These are phyloP conservation scores for Hibiscus tridactylites DNA, from an alignment of 345 rosid species.

Conservation along the genomic window DNA sequence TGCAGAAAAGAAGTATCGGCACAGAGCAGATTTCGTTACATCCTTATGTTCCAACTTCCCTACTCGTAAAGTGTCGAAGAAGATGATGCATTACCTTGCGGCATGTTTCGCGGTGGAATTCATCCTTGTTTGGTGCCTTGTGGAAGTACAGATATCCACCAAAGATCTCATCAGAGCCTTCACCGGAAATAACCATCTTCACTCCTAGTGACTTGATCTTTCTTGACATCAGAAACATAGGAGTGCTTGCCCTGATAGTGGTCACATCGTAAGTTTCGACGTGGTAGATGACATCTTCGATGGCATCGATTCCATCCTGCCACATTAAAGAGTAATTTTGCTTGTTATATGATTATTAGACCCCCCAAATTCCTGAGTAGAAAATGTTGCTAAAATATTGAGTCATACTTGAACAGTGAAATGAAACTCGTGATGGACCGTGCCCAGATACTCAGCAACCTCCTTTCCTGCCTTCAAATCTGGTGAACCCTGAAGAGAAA, in stretches of 20 bases:
- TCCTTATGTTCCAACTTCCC: neutral
- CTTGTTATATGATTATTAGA: neutral
- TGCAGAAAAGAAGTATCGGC: constrained; percentile 15
- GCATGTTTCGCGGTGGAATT: constrained; percentile 79
- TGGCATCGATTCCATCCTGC: constrained; percentile 93
- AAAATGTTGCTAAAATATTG: neutral
- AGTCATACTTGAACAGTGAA: constrained; percentile 71
- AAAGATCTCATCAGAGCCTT: constrained; percentile 90
- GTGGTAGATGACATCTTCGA: constrained; percentile 90
- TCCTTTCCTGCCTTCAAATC: constrained; percentile 79
- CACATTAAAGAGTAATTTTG: neutral
- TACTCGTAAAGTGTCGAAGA: neutral
- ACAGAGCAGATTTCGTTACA: neutral
- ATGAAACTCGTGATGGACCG: constrained; percentile 89
- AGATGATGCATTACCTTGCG: constrained; percentile 46
- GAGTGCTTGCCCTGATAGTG: constrained; percentile 81
- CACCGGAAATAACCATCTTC: constrained; percentile 95
- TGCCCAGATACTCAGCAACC: constrained; percentile 83
- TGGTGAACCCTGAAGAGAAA: constrained; percentile 59
- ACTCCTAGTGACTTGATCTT: constrained; percentile 92
- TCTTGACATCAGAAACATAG: constrained; percentile 85
- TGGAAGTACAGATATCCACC: constrained; percentile 97
- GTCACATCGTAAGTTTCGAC: constrained; percentile 89
- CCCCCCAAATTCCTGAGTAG: neutral
- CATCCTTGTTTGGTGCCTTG: constrained; percentile 88